phyloP scores from a whole-genome alignment of 73 alveolate genomes.

The Symbiodinium pilosum region DNA sequence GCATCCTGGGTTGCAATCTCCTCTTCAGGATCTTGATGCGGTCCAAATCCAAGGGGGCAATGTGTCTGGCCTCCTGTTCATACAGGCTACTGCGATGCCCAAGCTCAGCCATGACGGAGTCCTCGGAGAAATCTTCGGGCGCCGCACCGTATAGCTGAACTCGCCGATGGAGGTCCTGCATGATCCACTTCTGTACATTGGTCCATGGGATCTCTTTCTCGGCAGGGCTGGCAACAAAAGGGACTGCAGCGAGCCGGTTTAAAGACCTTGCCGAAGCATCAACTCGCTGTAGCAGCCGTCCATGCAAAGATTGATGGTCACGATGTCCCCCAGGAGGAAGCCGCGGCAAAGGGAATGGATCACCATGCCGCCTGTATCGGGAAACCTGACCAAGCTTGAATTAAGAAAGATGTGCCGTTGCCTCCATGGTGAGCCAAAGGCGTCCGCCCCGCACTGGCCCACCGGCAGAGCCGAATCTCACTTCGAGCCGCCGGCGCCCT shows the following conservation, averaged over 20 bases:
- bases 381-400: not conserved
- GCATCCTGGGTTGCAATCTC: not conserved
- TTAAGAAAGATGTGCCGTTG: not conserved
- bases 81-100: slow-evolving; percentile 9
- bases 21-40: slow-evolving; percentile 3
- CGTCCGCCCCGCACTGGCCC: not conserved
- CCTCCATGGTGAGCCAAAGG: not conserved
- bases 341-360: slow-evolving; percentile 35
- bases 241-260: slow-evolving; percentile 1
- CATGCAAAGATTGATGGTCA: not conserved
- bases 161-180: not conserved
- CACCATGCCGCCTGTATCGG: not conserved
- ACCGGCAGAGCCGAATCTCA: too few species aligned
- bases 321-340: not conserved
- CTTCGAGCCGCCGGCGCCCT: not conserved
- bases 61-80: slow-evolving; percentile 2
- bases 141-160: not conserved
- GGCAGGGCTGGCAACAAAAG: not conserved
- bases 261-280: not conserved
- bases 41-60: not conserved
- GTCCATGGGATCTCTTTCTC: slow-evolving; percentile 9
- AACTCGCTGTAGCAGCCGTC: not conserved
- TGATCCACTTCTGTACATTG: not conserved
- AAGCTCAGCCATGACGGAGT: not conserved
- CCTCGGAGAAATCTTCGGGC: not conserved